phyloP scores from a whole-genome alignment of 768 basidiomycete genomes.

The Rhizopogon vesiculosus region DNA sequence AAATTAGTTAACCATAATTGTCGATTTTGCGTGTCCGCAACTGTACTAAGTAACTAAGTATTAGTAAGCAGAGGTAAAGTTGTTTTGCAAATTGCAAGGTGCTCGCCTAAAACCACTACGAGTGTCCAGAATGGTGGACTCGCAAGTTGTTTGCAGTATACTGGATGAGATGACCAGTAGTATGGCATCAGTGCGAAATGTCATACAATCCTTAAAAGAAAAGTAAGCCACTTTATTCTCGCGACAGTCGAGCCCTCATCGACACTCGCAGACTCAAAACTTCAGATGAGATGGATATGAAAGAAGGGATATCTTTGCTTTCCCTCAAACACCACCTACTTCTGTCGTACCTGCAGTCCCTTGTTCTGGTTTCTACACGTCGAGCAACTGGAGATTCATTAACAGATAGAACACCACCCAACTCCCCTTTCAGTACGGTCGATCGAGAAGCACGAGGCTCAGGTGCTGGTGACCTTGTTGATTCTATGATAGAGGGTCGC shows the following conservation, averaged over 20 bases:
- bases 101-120: too few species aligned
- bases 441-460: slow-evolving; percentile 53
- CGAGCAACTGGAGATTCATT: slow-evolving; percentile 66
- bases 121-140: slow-evolving; percentile 11
- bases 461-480: slow-evolving; percentile 70
- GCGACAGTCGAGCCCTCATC: slow-evolving; percentile 6
- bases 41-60: too few species aligned
- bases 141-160: slow-evolving; percentile 18
- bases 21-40: too few species aligned
- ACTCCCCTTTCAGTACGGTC: slow-evolving; percentile 45
- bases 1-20: too few species aligned
- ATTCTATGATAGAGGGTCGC: slow-evolving; percentile 73
- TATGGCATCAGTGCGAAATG: slow-evolving; percentile 54
- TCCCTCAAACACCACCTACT: slow-evolving; percentile 84
- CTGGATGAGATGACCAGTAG: slow-evolving; percentile 59
- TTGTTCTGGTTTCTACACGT: slow-evolving; percentile 69
- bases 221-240: slow-evolving; percentile 36
- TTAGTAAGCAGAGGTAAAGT: too few species aligned
- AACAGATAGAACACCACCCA: slow-evolving; percentile 41
- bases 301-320: slow-evolving; percentile 86
- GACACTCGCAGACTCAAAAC: slow-evolving; percentile 23
- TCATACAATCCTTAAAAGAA: slow-evolving; percentile 48
- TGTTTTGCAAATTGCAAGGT: too few species aligned
- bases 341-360: slow-evolving; percentile 80
- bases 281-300: slow-evolving; percentile 42